Conservation (phyloP, 2,329 filamentous ascomycete species). For the Penicillium nordicum region DNA sequence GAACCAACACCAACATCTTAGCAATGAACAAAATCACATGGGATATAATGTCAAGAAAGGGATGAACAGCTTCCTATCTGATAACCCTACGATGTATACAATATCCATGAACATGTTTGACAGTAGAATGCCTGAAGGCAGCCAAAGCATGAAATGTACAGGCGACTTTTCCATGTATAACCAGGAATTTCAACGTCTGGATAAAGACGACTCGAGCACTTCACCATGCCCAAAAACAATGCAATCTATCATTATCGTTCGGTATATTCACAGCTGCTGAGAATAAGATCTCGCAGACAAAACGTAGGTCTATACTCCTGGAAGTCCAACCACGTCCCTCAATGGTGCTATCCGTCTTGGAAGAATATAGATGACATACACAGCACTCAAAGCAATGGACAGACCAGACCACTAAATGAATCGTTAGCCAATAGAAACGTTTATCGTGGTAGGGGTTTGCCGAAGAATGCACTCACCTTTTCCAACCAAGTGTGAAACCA, state of each 20-base stretch:
- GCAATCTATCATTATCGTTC: slow-evolving; percentile 12
- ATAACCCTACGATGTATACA: background rate
- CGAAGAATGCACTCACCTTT: slow-evolving; percentile 61
- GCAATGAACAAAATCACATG: background rate
- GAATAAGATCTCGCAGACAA: background rate
- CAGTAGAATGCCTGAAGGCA: background rate
- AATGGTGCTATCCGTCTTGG: slow-evolving; percentile 45
- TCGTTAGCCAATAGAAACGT: slow-evolving; percentile 2
- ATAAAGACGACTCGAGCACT: background rate
- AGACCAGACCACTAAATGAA: slow-evolving; percentile 48
- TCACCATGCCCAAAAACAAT: background rate
- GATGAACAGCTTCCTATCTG: no score
- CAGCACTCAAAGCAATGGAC: slow-evolving; percentile 45
- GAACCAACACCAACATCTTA: slow-evolving; percentile 21
- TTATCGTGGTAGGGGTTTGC: background rate
- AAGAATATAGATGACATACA: slow-evolving; percentile 52
- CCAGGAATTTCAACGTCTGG: background rate
- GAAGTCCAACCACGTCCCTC: slow-evolving; percentile 47
- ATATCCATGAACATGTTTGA: background rate
- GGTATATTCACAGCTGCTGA: slow-evolving; percentile 9
- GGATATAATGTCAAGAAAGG: no score
- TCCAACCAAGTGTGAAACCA: slow-evolving; percentile 99
- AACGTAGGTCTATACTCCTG: slow-evolving; percentile 30
- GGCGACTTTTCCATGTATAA: background rate
- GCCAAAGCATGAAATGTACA: background rate